Evolutionary conservation across 768 basidiomycete genomes (phyloP).

Genomic region (Naematelia aurantialba): DNA sequence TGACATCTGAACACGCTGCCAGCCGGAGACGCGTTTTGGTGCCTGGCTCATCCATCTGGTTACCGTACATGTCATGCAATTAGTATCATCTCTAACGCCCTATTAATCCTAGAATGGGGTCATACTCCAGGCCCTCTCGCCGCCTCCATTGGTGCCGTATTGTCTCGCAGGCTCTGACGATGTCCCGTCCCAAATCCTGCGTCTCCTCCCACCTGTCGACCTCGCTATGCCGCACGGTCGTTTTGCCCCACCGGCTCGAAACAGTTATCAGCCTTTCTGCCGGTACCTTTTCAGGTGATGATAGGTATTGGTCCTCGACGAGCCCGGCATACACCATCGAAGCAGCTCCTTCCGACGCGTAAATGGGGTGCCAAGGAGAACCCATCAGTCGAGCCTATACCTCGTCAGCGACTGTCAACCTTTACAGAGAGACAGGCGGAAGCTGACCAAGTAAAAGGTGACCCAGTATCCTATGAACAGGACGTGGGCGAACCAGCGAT

Average conservation of each 20-base stretch:
- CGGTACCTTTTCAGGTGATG: constrained; percentile 10
- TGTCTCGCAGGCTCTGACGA: constrained; percentile 24
- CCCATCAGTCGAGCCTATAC: constrained; percentile 31
- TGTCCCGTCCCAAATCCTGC: constrained; percentile 19
- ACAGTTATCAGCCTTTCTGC: constrained; percentile 22
- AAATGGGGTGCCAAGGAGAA: constrained; percentile 30
- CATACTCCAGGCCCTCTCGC: constrained; percentile 23
- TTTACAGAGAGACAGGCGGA: background rate
- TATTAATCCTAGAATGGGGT: no score
- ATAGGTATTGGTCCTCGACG: constrained; percentile 25
- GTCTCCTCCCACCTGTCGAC: constrained; percentile 31
- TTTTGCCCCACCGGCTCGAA: constrained; percentile 14
- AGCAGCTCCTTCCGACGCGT: constrained; percentile 24
- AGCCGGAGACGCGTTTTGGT: background rate
- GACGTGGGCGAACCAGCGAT: constrained; percentile 9
- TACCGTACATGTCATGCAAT: no score
- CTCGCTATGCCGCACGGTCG: constrained; percentile 25
- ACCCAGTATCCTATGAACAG: constrained; percentile 23
- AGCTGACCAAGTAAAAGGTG: constrained; percentile 28
- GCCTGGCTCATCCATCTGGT: background rate
- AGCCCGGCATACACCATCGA: constrained; percentile 36
- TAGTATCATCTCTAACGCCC: no score
- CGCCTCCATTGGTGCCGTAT: constrained; percentile 29
- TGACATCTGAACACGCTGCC: background rate
- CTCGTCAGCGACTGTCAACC: background rate